These are phyloP conservation scores for Bimuria novae-zelandiae DNA, from an alignment of 2,329 filamentous ascomycete species.

Conservation along the genomic window DNA sequence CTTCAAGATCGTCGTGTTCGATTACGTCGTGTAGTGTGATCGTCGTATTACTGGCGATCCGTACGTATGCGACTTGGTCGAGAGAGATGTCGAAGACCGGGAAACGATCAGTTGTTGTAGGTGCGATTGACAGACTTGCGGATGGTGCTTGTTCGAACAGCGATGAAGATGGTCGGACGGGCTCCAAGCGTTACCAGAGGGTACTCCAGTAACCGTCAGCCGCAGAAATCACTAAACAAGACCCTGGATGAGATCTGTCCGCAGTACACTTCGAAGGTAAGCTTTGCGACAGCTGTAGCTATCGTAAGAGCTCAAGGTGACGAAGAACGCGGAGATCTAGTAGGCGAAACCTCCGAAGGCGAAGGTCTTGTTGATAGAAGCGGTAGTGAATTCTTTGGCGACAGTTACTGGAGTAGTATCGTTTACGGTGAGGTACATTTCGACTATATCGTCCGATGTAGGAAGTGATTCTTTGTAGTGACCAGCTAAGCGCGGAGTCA, in stretches of 20 bases:
- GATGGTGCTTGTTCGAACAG: conserved; percentile 35
- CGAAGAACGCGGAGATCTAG: conserved; percentile 45
- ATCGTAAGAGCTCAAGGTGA: conserved; percentile 40
- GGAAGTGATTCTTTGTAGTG: conserved; percentile 33
- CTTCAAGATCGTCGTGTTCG: conserved; percentile 24
- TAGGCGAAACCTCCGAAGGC: conserved; percentile 41
- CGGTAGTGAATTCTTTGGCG: conserved; percentile 45
- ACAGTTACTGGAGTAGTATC: conserved; percentile 49
- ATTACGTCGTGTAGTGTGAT: conserved; percentile 21
- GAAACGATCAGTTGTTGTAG: conserved; percentile 22
- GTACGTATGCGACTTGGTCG: not conserved
- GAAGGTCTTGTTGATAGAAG: conserved; percentile 47
- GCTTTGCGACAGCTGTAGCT: conserved; percentile 41
- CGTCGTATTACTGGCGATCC: conserved; percentile 17
- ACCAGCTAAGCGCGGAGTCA: conserved; percentile 30
- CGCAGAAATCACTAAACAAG: conserved; percentile 50
- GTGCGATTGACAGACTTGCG: conserved; percentile 39
- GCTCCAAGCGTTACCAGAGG: conserved; percentile 40
- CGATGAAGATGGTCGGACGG: conserved; percentile 37
- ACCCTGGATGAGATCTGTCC: conserved; percentile 42
- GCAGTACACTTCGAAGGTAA: conserved; percentile 45
- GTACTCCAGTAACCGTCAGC: conserved; percentile 51
- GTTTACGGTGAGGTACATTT: conserved; percentile 41
- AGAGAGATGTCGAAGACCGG: conserved; percentile 16
- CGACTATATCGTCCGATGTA: conserved; percentile 34